phyloP scores from a whole-genome alignment of 805 yeast genomes.

The Nakazawaea ishiwadae region DNA sequence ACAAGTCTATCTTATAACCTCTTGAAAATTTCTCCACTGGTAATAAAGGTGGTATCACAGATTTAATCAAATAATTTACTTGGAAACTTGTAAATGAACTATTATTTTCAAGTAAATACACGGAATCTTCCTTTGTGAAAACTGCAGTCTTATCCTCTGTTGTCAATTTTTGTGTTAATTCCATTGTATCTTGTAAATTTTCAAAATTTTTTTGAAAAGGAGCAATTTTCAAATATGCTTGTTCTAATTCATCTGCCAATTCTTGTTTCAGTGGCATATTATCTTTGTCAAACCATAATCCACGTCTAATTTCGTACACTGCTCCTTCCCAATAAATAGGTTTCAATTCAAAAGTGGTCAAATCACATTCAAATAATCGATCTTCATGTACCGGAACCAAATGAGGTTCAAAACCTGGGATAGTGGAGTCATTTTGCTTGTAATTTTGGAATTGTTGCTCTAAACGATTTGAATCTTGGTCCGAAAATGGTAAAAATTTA shows the following conservation, averaged over 20 bases:
- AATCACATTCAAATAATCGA: slow-evolving; percentile 66
- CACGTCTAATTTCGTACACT: slow-evolving; percentile 73
- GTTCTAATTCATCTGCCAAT: slow-evolving; percentile 56
- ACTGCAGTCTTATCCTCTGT: slow-evolving; percentile 22
- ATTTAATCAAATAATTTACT: slow-evolving; percentile 20
- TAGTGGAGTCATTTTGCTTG: background rate
- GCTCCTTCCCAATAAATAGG: slow-evolving; percentile 94
- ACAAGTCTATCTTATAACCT: slow-evolving; percentile 32
- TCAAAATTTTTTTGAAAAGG: slow-evolving; percentile 15
- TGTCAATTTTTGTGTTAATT: slow-evolving; percentile 10
- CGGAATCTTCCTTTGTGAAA: slow-evolving; percentile 20
- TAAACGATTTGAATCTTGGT: slow-evolving; percentile 53
- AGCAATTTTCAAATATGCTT: slow-evolving; percentile 35
- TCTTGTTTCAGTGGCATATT: slow-evolving; percentile 49
- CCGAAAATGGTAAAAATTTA: slow-evolving; percentile 65
- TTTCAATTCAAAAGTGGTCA: slow-evolving; percentile 44
- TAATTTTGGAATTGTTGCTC: slow-evolving; percentile 43
- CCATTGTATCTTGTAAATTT: slow-evolving; percentile 6
- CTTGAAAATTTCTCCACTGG: slow-evolving; percentile 48
- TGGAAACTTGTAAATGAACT: slow-evolving; percentile 23
- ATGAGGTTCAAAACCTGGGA: slow-evolving; percentile 7
- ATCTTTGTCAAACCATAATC: slow-evolving; percentile 70
- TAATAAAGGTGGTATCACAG: slow-evolving; percentile 27
- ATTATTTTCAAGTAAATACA: slow-evolving; percentile 22
- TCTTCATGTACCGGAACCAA: slow-evolving; percentile 74